phyloP scores from a whole-genome alignment of 2,329 filamentous ascomycete species.

The Fusarium foetens region DNA sequence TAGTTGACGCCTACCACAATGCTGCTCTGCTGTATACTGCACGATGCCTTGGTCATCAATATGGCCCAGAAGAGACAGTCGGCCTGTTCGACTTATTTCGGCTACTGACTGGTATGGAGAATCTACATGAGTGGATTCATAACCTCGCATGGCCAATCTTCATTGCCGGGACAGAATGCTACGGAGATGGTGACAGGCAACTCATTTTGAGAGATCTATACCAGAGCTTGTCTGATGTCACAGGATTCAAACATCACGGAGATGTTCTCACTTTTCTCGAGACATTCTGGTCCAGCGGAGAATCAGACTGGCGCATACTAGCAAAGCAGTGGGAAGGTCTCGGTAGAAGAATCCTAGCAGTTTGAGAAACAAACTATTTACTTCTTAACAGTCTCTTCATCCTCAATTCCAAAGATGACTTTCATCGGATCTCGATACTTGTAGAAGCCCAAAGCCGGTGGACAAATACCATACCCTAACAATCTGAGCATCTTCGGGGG shows the following conservation, averaged over 20 bases:
- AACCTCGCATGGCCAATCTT: background rate
- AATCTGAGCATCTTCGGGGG: background rate
- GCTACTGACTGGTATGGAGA: background rate
- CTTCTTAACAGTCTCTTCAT: background rate
- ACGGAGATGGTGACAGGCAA: fast-evolving
- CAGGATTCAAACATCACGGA: fast-evolving
- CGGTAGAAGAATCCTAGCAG: background rate
- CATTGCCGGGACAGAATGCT: background rate
- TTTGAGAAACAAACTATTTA: fast-evolving
- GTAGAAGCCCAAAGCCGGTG: background rate
- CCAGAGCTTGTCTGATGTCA: fast-evolving
- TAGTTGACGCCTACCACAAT: background rate
- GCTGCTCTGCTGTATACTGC: background rate
- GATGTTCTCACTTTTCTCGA: background rate
- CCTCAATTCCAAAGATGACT: background rate
- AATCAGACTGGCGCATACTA: background rate
- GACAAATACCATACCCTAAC: background rate
- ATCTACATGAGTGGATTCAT: background rate
- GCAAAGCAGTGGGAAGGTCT: background rate
- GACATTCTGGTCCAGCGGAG: fast-evolving
- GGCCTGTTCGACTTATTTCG: background rate
- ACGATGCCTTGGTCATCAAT: background rate
- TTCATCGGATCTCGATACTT: background rate
- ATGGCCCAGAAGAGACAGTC: fast-evolving
- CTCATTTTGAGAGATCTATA: background rate